Conservation (phyloP, 2,329 filamentous ascomycete genomes). For the Scedosporium boydii region DNA sequence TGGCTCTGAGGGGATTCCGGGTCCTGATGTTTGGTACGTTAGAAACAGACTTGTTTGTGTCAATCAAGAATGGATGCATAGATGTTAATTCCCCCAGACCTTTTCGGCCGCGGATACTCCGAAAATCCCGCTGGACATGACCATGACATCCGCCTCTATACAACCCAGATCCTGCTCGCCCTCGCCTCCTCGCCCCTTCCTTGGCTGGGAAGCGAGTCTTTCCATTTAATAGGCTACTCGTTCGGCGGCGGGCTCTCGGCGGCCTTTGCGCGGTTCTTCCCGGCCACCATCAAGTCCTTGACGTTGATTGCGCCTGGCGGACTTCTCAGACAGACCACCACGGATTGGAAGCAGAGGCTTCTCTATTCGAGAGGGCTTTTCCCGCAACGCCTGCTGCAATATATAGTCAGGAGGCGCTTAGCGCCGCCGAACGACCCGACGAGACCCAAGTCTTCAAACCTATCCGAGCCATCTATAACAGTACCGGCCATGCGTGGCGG, state of each 20-base stretch:
- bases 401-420: constrained; percentile 41
- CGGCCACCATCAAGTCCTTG: constrained; percentile 52
- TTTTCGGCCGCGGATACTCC: constrained; percentile 70
- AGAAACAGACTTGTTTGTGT: background rate
- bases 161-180: constrained; percentile 53
- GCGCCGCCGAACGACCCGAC: constrained; percentile 28
- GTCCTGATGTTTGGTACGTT: constrained; percentile 68
- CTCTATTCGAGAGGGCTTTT: constrained; percentile 53
- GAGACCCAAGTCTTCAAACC: background rate
- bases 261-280: constrained; percentile 61
- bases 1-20: constrained; percentile 58
- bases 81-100: constrained; percentile 35
- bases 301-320: constrained; percentile 61
- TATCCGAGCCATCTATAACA: background rate
- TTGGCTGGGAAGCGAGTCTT: constrained; percentile 46
- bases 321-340: constrained; percentile 52
- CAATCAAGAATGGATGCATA: background rate
- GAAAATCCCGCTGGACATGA: constrained; percentile 52
- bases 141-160: constrained; percentile 56
- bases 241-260: constrained; percentile 67
- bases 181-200: constrained; percentile 51
- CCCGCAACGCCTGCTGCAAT: constrained; percentile 47
- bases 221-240: constrained; percentile 70
- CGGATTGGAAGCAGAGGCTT: constrained; percentile 50
- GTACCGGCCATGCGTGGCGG: constrained; percentile 24